Evolutionary conservation across 2,329 filamentous ascomycete species (phyloP).

Genomic region (Colletotrichum sansevieriae): DNA sequence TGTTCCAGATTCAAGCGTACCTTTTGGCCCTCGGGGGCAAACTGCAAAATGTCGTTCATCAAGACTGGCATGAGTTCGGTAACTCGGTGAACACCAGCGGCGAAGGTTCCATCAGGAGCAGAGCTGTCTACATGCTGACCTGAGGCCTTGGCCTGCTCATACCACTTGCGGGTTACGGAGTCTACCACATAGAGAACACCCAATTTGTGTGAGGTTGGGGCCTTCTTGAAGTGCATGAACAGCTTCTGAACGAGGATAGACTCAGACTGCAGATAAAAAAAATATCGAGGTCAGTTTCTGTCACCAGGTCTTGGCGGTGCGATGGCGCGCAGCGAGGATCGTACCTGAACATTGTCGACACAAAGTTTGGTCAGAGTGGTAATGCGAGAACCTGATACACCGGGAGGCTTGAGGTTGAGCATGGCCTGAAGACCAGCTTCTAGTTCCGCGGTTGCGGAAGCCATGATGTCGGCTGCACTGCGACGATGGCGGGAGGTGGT

Average conservation of each 20-base stretch:
- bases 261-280: conserved; percentile 75
- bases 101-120: conserved; percentile 91
- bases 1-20: conserved; percentile 70
- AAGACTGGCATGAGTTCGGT: conserved; percentile 93
- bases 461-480: conserved; percentile 63
- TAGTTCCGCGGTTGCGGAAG: conserved; percentile 87
- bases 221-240: conserved; percentile 96
- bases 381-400: conserved; percentile 94
- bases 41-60: conserved; percentile 94
- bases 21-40: conserved; percentile 94
- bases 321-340: conserved; percentile 46
- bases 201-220: conserved; percentile 94
- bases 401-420: conserved; percentile 90
- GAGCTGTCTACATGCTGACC: conserved; percentile 85
- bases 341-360: conserved; percentile 91
- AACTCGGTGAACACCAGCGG: conserved; percentile 95
- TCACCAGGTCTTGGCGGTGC: conserved; percentile 21
- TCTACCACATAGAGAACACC: conserved; percentile 99
- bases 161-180: conserved; percentile 98
- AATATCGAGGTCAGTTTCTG: conserved; percentile 45
- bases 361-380: conserved; percentile 87
- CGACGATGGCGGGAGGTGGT: conserved; percentile 23
- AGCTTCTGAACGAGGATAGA: conserved; percentile 96
- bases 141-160: conserved; percentile 91
- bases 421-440: conserved; percentile 92